These are phyloP conservation scores for Flammula alnicola DNA, from an alignment of 1,284 basidiomycete genomes.

Conservation along the genomic window DNA sequence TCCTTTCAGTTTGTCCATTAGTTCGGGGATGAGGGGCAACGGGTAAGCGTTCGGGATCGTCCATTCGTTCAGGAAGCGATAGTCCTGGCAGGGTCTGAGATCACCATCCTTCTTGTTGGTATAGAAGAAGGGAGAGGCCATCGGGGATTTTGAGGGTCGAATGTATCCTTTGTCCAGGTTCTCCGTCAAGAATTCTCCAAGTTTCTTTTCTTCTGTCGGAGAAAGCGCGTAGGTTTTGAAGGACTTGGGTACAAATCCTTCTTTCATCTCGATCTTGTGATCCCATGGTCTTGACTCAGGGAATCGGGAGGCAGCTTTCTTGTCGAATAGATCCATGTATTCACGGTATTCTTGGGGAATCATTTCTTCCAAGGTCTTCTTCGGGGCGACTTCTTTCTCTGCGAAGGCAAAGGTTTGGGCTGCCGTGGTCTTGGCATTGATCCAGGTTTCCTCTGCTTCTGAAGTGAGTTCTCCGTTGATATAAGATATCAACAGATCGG, in stretches of 20 bases:
- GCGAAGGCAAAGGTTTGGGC: no score
- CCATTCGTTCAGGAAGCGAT: conserved; percentile 10
- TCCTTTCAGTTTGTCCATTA: conserved; percentile 30
- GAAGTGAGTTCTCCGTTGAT: no score
- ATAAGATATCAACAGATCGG: no score
- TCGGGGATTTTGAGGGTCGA: conserved; percentile 35
- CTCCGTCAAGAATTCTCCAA: conserved; percentile 36
- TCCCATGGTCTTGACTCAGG: conserved; percentile 22
- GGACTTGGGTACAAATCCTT: conserved; percentile 2
- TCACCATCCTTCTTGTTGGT: conserved; percentile 17
- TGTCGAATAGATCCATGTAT: conserved; percentile 19
- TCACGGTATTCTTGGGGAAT: conserved; percentile 11
- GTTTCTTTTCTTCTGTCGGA: conserved; percentile 26
- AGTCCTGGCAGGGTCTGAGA: conserved; percentile 14
- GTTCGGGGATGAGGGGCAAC: conserved; percentile 39
- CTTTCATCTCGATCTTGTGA: conserved; percentile 11
- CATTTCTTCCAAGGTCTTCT: neutral
- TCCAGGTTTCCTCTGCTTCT: no score
- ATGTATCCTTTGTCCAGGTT: conserved; percentile 31
- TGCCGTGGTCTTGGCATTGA: no score
- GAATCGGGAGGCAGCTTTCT: conserved; percentile 24
- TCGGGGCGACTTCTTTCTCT: no score
- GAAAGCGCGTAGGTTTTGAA: conserved; percentile 32
- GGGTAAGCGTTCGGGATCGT: conserved; percentile 29
- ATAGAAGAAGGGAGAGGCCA: conserved; percentile 46